Conservation (phyloP, 1,284 basidiomycete species). For the Earliella scabrosa region DNA sequence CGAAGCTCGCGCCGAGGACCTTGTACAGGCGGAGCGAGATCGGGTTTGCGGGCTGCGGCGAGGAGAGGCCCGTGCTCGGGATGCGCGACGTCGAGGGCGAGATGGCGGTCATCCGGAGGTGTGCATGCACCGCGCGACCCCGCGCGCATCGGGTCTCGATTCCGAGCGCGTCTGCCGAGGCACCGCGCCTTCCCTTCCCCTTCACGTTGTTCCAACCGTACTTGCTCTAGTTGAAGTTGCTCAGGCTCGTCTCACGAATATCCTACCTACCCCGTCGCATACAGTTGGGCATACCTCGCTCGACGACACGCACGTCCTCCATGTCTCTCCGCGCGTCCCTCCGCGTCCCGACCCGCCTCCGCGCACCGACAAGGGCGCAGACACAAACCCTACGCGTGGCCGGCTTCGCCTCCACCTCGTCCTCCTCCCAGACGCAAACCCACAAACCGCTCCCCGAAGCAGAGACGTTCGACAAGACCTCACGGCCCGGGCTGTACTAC, state of each 20-base stretch:
- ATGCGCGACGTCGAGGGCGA: slow-evolving; percentile 25
- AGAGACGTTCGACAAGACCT: slow-evolving; percentile 39
- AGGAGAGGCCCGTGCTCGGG: slow-evolving; percentile 13
- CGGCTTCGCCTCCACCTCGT: slow-evolving; percentile 20
- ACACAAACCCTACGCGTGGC: slow-evolving; percentile 1
- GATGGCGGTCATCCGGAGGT: slow-evolving; percentile 26
- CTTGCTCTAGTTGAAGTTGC: too few relatives aligned
- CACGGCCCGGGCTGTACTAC: slow-evolving; percentile 41
- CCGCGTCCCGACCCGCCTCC: slow-evolving; percentile 8
- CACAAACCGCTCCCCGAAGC: slow-evolving; percentile 32
- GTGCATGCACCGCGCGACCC: slow-evolving; percentile 1
- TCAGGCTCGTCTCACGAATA: too few relatives aligned
- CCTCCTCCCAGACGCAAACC: slow-evolving; percentile 23
- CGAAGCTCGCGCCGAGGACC: slow-evolving; percentile 83
- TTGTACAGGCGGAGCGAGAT: slow-evolving; percentile 87
- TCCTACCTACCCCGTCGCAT: too few relatives aligned
- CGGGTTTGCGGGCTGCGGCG: slow-evolving; percentile 54
- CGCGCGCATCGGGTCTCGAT: not conserved
- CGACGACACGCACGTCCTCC: too few relatives aligned
- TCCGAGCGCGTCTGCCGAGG: too few relatives aligned
- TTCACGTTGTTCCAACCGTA: not conserved
- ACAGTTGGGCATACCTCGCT: too few relatives aligned
- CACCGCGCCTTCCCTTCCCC: not conserved
- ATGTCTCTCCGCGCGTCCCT: slow-evolving; percentile 19
- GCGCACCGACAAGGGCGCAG: not conserved